Conservation (phyloP, 208 protist genomes). For the Crithidia brevicula region DNA sequence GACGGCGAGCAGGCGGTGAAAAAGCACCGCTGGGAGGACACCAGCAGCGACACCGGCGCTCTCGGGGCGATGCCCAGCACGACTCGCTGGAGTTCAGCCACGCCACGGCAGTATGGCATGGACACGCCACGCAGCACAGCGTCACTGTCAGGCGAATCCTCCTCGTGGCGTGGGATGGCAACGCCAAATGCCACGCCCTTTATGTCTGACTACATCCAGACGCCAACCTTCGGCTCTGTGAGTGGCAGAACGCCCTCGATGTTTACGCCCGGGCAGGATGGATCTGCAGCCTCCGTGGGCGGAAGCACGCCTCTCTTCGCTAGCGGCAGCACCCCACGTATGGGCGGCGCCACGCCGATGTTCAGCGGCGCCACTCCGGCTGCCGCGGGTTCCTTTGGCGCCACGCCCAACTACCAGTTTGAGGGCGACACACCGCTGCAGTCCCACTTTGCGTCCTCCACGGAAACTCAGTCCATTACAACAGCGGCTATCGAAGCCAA, state of each 20-base stretch:
- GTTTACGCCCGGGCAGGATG: constrained; percentile 26
- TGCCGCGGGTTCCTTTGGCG: constrained; percentile 55
- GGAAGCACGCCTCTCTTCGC: constrained; percentile 31
- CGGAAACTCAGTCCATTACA: constrained; percentile 63
- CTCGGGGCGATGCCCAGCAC: constrained; percentile 33
- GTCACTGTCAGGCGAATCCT: constrained; percentile 37
- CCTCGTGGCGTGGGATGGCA: constrained; percentile 74
- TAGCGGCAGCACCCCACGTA: constrained; percentile 27
- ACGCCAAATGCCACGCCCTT: constrained; percentile 67
- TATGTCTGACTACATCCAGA: constrained; percentile 54
- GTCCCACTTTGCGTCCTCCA: constrained; percentile 65
- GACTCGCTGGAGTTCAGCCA: constrained; percentile 78
- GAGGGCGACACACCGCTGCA: constrained; percentile 85
- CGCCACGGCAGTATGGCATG: constrained; percentile 70
- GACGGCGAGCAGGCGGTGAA: constrained; percentile 45
- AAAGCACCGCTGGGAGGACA: constrained; percentile 72
- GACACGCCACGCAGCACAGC: constrained; percentile 66
- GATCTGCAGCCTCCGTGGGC: constrained; percentile 9
- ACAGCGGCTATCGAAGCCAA: constrained; percentile 74
- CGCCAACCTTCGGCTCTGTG: constrained; percentile 47
- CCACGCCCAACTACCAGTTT: constrained; percentile 91
- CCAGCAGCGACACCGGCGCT: constrained; percentile 20
- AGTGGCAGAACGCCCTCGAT: constrained; percentile 45
- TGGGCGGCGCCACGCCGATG: constrained; percentile 51
- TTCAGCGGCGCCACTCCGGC: constrained; percentile 49